Percentiles rank a stretch among this genome's conserved stretches.
Conservation (phyloP, 352 stramenopile species). For the Globisporangium radiosum region DNA sequence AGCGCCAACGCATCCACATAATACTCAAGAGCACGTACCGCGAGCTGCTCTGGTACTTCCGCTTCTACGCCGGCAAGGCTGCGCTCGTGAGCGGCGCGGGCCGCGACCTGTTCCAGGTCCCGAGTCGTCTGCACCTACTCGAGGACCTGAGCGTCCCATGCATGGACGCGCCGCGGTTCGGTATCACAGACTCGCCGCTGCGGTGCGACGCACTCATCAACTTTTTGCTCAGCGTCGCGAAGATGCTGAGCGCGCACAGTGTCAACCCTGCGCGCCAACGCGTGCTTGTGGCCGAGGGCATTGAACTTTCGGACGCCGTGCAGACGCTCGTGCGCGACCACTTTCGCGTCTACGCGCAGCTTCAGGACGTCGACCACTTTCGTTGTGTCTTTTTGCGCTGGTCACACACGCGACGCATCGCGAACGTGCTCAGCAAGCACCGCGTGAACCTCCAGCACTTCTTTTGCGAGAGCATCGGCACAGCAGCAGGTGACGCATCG, state of each 20-base stretch:
- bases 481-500: not conserved
- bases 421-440: constrained; percentile 25
- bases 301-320: constrained; percentile 54
- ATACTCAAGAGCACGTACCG: constrained; percentile 42
- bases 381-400: constrained; percentile 41
- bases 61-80: constrained; percentile 35
- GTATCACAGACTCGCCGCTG: constrained; percentile 37
- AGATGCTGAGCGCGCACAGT: constrained; percentile 38
- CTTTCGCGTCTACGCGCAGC: constrained; percentile 45
- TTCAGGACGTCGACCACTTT: constrained; percentile 63
- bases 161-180: constrained; percentile 39
- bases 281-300: constrained; percentile 37
- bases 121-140: constrained; percentile 39
- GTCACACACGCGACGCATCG: not conserved
- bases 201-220: constrained; percentile 37
- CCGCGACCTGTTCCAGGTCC: constrained; percentile 36
- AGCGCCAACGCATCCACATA: constrained; percentile 45
- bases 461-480: constrained; percentile 30
- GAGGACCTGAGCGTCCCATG: constrained; percentile 55
- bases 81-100: constrained; percentile 14
- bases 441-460: constrained; percentile 27
- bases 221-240: constrained; percentile 41
- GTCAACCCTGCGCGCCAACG: constrained; percentile 27
- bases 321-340: constrained; percentile 45
- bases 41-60: constrained; percentile 60